phyloP scores from a whole-genome alignment of 2,329 filamentous ascomycete genomes.

The Bipolaris zeicola region DNA sequence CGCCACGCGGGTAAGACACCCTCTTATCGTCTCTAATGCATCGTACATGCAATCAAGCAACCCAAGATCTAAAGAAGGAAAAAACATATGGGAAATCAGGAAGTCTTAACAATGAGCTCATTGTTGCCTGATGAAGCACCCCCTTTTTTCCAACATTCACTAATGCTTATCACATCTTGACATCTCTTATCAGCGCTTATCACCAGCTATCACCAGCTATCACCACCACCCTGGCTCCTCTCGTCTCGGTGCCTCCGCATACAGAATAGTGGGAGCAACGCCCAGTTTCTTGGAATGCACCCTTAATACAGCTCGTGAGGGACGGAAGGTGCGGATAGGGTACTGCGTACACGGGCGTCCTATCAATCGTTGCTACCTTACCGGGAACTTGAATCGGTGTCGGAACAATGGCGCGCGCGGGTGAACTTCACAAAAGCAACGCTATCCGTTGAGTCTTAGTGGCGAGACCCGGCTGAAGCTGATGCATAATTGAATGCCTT shows the following conservation, averaged over 20 bases:
- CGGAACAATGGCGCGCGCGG: not conserved
- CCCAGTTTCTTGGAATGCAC: constrained; percentile 1
- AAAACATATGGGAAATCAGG: not conserved
- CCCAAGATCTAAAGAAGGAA: no score
- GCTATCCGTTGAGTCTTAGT: not conserved
- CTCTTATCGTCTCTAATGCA: no score
- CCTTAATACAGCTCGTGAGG: constrained; percentile 1
- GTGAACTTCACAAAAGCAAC: not conserved
- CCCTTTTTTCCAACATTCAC: not conserved
- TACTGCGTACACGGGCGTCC: not conserved
- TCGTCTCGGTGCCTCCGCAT: constrained; percentile 4
- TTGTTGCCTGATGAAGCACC: not conserved
- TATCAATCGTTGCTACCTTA: constrained; percentile 3
- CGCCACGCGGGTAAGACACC: no score
- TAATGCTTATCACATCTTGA: constrained; percentile 13
- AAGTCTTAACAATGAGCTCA: not conserved
- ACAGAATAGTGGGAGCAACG: not conserved
- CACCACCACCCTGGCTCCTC: constrained; percentile 4
- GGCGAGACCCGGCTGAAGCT: not conserved
- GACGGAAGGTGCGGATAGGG: constrained; percentile 1
- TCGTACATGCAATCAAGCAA: no score
- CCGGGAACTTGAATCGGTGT: not conserved
- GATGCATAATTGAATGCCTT: not conserved
- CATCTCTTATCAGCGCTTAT: constrained; percentile 17
- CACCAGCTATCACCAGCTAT: constrained; percentile 3